Conservation (phyloP, 371 early-diverging fungal species). For the Conidiobolus incongruus region DNA sequence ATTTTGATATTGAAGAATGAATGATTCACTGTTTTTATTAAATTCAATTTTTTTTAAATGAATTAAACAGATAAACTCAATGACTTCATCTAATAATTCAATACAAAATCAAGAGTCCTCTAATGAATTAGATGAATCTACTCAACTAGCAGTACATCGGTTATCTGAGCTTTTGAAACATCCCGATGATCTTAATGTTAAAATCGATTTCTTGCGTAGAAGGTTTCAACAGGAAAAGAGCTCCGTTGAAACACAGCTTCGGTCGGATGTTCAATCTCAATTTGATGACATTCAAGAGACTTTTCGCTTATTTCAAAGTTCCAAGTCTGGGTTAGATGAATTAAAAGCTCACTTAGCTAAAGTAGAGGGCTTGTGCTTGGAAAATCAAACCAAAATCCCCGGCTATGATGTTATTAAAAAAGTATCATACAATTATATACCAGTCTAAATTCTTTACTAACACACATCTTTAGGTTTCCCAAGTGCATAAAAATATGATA, state of each 20-base stretch:
- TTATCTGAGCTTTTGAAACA: constrained; percentile 46
- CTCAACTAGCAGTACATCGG: constrained; percentile 13
- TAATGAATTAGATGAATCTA: not conserved
- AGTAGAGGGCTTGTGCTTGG: constrained; percentile 64
- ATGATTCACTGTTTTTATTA: no score
- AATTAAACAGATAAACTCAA: no score
- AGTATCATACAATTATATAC: no score
- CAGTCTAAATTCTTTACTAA: no score
- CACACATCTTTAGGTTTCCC: constrained; percentile 57
- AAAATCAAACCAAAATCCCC: constrained; percentile 22
- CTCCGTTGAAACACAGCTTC: constrained; percentile 82
- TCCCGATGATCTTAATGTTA: constrained; percentile 82
- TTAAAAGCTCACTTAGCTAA: constrained; percentile 47
- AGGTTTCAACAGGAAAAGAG: constrained; percentile 78
- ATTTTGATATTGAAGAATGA: no score
- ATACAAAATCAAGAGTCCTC: no score
- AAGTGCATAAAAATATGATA: constrained; percentile 79
- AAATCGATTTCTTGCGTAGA: constrained; percentile 47
- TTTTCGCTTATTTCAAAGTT: constrained; percentile 42
- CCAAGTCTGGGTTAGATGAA: constrained; percentile 34
- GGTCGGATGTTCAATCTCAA: constrained; percentile 75
- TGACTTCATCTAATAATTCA: no score
- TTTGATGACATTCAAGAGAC: constrained; percentile 80
- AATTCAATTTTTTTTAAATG: no score
- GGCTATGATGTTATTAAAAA: constrained; percentile 3